Conservation (phyloP, 139 green algal genomes). For the Haematococcus lacustris region DNA sequence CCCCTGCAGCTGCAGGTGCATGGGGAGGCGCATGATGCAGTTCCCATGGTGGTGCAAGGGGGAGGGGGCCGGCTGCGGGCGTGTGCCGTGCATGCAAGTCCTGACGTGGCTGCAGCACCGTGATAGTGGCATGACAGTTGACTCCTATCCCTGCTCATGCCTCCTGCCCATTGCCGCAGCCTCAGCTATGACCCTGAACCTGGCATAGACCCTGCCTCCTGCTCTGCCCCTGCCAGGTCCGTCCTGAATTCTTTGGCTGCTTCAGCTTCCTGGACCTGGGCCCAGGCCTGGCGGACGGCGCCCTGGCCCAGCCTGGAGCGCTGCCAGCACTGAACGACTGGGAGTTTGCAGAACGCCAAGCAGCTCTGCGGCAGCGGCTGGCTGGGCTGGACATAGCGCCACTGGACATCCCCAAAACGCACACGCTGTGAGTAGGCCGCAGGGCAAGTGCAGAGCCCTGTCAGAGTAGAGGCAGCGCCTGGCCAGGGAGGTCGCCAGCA, state of each 20-base stretch:
- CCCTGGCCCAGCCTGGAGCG: background rate
- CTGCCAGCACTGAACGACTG: background rate
- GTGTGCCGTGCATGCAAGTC: background rate
- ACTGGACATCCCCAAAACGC: too few relatives aligned
- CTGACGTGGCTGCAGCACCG: background rate
- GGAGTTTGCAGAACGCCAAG: background rate
- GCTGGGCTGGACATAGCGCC: too few relatives aligned
- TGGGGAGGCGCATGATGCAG: background rate
- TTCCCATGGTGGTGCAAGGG: background rate
- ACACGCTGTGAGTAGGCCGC: too few relatives aligned
- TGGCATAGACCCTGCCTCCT: background rate
- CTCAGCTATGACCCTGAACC: too few relatives aligned
- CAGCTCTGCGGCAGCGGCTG: background rate
- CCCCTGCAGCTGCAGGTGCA: background rate
- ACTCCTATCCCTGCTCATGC: background rate
- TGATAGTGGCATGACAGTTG: background rate
- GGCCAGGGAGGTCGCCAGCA: too few relatives aligned
- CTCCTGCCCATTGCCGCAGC: too few relatives aligned
- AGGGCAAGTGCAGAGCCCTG: too few relatives aligned
- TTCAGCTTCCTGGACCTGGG: background rate
- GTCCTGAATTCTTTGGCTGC: background rate
- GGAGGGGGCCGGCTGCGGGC: background rate
- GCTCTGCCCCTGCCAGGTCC: background rate
- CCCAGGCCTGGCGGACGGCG: background rate
- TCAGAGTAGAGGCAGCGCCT: too few relatives aligned